Evolutionary conservation across 495 filamentous ascomycete species (phyloP).

Genomic region (Durotheca rogersii): DNA sequence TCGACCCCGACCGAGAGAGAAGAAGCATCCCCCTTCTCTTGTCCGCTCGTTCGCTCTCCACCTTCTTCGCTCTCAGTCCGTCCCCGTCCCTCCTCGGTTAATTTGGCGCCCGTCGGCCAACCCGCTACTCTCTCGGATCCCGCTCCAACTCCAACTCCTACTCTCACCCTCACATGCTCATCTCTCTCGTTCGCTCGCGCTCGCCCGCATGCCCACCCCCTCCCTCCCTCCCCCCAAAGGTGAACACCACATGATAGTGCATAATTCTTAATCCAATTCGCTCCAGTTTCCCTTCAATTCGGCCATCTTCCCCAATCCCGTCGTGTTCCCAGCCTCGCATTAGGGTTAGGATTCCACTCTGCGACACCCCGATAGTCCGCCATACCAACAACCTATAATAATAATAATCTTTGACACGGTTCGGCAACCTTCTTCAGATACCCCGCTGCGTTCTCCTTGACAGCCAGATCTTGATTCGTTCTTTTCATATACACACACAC

Average conservation of each 20-base stretch:
- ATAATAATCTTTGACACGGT: slow-evolving; percentile 16
- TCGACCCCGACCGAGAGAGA: too few species aligned
- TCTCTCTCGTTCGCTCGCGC: not conserved
- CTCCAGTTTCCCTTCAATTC: not conserved
- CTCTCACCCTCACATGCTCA: slow-evolving; percentile 12
- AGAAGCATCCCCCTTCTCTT: too few species aligned
- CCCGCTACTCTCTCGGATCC: slow-evolving; percentile 1
- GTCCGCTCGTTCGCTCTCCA: too few species aligned
- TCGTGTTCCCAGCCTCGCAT: not conserved
- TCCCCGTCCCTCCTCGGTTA: too few species aligned
- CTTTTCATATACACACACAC: too few species aligned
- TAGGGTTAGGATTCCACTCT: not conserved
- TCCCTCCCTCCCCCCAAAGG: too few species aligned
- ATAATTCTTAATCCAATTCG: slow-evolving; percentile 25
- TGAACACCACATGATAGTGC: slow-evolving; percentile 22
- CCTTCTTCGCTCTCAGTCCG: too few species aligned
- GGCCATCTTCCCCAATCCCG: not conserved
- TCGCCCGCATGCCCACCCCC: not conserved
- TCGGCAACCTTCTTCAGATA: slow-evolving; percentile 19
- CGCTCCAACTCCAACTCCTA: not conserved
- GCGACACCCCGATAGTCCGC: not conserved
- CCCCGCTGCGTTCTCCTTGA: slow-evolving; percentile 12
- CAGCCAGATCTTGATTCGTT: slow-evolving; percentile 2
- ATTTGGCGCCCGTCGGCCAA: too few species aligned
- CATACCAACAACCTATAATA: slow-evolving; percentile 14